phyloP scores from a whole-genome alignment of 495 filamentous ascomycete species.

The Daldinia bambusicola region DNA sequence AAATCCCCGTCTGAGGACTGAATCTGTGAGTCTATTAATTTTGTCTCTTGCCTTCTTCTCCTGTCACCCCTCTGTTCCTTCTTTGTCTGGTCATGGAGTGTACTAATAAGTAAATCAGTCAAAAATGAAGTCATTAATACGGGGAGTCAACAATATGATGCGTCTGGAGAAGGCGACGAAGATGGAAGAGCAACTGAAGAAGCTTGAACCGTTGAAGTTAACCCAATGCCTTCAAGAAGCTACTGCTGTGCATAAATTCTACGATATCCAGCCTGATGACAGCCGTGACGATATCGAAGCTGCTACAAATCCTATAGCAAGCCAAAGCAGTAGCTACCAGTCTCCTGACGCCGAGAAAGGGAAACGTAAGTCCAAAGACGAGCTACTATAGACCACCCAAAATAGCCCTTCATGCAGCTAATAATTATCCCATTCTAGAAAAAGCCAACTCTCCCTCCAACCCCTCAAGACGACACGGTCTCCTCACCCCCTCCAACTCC shows the following conservation, averaged over 20 bases:
- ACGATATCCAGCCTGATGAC: background rate
- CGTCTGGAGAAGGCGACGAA: background rate
- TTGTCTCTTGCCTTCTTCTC: background rate
- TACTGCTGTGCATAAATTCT: background rate
- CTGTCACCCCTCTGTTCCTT: background rate
- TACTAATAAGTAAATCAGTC: constrained; percentile 7
- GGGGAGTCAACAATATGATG: background rate
- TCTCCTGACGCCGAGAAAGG: constrained; percentile 8
- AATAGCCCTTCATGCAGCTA: background rate
- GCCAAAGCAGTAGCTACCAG: background rate
- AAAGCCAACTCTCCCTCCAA: background rate
- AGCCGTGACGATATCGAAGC: background rate
- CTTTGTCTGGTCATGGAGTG: background rate
- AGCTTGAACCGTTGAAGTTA: constrained; percentile 8
- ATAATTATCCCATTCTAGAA: background rate
- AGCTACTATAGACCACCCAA: too few relatives aligned
- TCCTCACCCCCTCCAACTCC: background rate
- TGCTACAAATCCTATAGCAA: background rate
- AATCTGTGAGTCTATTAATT: constrained; percentile 6
- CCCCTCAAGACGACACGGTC: background rate
- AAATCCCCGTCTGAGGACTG: constrained; percentile 4
- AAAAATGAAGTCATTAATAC: background rate
- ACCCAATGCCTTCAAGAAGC: background rate
- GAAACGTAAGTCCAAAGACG: constrained; percentile 11
- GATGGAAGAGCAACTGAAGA: background rate